Evolutionary conservation across 2,329 filamentous ascomycete genomes (phyloP).

Genomic region (Blastomyces silverae): DNA sequence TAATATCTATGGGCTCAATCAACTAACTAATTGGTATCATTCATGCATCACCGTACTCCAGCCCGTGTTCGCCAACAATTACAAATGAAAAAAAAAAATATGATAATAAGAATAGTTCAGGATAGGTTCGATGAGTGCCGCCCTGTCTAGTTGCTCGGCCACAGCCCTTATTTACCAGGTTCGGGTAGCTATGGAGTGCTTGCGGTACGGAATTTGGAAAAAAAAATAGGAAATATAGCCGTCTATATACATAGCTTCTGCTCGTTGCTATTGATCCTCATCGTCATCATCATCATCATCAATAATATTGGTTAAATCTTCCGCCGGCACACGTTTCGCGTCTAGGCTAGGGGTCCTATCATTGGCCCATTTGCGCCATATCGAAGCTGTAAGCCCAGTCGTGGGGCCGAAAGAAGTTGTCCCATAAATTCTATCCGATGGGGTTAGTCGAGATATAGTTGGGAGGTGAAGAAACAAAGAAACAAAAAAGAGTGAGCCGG

Average conservation of each 20-base stretch:
- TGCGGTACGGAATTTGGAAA: neutral
- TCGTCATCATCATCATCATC: neutral
- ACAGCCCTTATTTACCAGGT: neutral
- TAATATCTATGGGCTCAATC: neutral
- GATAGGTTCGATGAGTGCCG: neutral
- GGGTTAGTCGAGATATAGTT: neutral
- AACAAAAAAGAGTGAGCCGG: neutral
- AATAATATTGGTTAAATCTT: neutral
- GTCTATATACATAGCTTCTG: neutral
- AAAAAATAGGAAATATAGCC: neutral
- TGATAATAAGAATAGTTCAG: too few species aligned
- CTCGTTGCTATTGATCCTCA: neutral
- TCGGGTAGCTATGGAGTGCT: neutral
- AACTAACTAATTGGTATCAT: neutral
- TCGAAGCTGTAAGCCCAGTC: neutral
- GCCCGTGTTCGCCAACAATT: neutral
- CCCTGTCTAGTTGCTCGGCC: neutral
- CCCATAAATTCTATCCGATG: conserved; percentile 3
- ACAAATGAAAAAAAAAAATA: neutral
- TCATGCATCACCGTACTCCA: neutral
- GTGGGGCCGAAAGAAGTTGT: neutral
- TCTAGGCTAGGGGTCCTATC: neutral
- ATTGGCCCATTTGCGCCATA: neutral
- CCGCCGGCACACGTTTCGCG: neutral
- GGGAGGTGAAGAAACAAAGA: neutral